Evolutionary conservation across 352 stramenopile genomes (phyloP).

Genomic region (Pythium insidiosum): DNA sequence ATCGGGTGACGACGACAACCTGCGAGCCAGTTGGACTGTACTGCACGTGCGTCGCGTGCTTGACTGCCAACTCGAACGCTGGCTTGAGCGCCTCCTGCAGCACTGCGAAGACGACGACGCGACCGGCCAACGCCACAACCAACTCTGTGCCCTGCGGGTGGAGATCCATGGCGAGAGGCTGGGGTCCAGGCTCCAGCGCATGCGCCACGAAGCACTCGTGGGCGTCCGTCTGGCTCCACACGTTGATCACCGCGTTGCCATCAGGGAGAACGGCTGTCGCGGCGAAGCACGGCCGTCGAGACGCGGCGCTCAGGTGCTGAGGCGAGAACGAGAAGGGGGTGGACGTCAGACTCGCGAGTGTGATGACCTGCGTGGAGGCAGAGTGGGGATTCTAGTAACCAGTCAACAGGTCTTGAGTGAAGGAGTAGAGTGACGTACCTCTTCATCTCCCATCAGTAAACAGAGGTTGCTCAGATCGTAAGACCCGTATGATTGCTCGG

Average conservation of each 20-base stretch:
- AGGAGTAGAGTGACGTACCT: slow-evolving; percentile 16
- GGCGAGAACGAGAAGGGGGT: slow-evolving; percentile 39
- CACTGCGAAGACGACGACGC: slow-evolving; percentile 53
- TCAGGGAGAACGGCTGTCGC: slow-evolving; percentile 27
- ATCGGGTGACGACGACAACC: slow-evolving; percentile 23
- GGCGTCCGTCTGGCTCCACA: slow-evolving; percentile 53
- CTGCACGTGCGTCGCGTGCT: slow-evolving; percentile 46
- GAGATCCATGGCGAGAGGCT: slow-evolving; percentile 40
- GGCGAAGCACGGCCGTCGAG: slow-evolving; percentile 36
- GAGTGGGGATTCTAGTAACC: no score
- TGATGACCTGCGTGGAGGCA: slow-evolving; percentile 17
- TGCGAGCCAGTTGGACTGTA: slow-evolving; percentile 56
- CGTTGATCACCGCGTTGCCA: slow-evolving; percentile 33
- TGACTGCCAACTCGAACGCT: slow-evolving; percentile 51
- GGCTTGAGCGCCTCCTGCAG: slow-evolving; percentile 54
- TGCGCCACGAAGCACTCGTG: slow-evolving; percentile 57
- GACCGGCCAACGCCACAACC: slow-evolving; percentile 35
- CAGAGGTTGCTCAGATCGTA: slow-evolving; percentile 73
- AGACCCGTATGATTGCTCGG: slow-evolving; percentile 41
- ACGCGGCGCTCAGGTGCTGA: slow-evolving; percentile 28
- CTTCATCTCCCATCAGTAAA: slow-evolving; percentile 55
- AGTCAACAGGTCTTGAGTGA: not conserved
- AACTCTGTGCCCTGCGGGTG: slow-evolving; percentile 51
- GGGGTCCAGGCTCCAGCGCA: slow-evolving; percentile 24
- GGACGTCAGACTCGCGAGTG: slow-evolving; percentile 29